Evolutionary conservation across 129 eudicot genomes (phyloP), one percentile per base, ranked within the genome.

Genomic region (Centrapalus pauciflorus): DNA sequence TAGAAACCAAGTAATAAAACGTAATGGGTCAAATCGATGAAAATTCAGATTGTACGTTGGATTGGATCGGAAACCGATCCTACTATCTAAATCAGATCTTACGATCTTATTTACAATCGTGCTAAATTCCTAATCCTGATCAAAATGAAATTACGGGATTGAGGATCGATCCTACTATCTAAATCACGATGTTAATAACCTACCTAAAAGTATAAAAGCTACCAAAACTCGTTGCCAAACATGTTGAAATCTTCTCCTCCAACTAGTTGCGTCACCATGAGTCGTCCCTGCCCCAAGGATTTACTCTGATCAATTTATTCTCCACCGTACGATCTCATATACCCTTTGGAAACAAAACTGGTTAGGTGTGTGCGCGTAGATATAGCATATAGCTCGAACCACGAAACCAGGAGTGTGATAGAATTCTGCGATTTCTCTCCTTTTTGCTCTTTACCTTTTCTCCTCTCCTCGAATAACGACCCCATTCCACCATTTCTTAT

Each of bases 341-440:
- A 4, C 62, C 38, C 63, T 16, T 13, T 61, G 52, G 55, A 55
- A 73, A 40, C 35, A 52, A 55, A 35, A 74, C 48, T 41, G 61
- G 67, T 74, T 74, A 56, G 79, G 79, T 66, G 67, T 63, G 55
- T 35, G 64, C 38, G 68, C 49, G 55, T 41, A 70, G 56, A 59
- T 60, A 55, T 16, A 69, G 50, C 75, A 23, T 64, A 55, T 54
- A 63, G 56, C 64, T 52, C 71, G 32, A 49, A 61, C 64, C 61
- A 51, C 68, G 62, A 49, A 49, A 61, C 64, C 61, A 51, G 76
- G 62, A 49, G 60, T 61, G 69, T 49, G 61, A 60, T 59, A 71
- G 25, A 71, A 60, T 71, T 71, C 76, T 71, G 21, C 32, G 40
- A 48, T 24, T 60, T 57, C 26, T 48, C 35, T 34, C 54, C 43